A percentile compares a stretch with the other conserved stretches of the same genome.
These are phyloP conservation scores for Wickerhamiella pararugosa DNA, from an alignment of 1,139 yeast genomes.

Conservation along the genomic window DNA sequence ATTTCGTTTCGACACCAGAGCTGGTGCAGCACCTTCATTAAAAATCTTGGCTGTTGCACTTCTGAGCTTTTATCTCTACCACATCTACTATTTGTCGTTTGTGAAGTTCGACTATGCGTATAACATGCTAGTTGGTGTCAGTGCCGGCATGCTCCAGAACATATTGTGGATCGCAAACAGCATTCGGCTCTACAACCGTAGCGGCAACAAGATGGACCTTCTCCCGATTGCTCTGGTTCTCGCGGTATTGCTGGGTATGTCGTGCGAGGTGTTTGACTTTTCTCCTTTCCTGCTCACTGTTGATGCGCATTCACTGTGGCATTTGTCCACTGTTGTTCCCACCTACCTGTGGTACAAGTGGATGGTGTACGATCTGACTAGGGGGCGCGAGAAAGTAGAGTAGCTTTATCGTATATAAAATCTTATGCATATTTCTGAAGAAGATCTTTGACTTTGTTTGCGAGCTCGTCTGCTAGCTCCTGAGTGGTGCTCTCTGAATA, in stretches of 20 bases:
- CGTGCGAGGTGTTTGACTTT: conserved; percentile 78
- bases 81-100: conserved; percentile 46
- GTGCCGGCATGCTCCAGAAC: conserved; percentile 65
- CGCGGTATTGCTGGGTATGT: conserved; percentile 56
- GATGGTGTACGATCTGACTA: conserved; percentile 23
- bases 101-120: conserved; percentile 82
- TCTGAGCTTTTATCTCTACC: conserved; percentile 39
- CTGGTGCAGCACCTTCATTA: conserved; percentile 21
- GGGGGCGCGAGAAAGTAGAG: not conserved
- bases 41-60: conserved; percentile 19
- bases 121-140: conserved; percentile 82
- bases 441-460: conserved; percentile 33
- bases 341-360: conserved; percentile 27
- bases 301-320: conserved; percentile 96
- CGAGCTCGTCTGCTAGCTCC: conserved; percentile 39
- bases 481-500: conserved; percentile 72
- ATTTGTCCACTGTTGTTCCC: conserved; percentile 31
- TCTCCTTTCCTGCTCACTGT: conserved; percentile 50
- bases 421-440: conserved; percentile 18
- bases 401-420: not conserved
- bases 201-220: conserved; percentile 26
- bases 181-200: conserved; percentile 8
- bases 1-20: conserved; percentile 37
- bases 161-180: conserved; percentile 29
- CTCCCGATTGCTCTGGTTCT: conserved; percentile 39